Conservation (phyloP, 2,329 filamentous ascomycete genomes). For the Trichoderma atrobrunneum region DNA sequence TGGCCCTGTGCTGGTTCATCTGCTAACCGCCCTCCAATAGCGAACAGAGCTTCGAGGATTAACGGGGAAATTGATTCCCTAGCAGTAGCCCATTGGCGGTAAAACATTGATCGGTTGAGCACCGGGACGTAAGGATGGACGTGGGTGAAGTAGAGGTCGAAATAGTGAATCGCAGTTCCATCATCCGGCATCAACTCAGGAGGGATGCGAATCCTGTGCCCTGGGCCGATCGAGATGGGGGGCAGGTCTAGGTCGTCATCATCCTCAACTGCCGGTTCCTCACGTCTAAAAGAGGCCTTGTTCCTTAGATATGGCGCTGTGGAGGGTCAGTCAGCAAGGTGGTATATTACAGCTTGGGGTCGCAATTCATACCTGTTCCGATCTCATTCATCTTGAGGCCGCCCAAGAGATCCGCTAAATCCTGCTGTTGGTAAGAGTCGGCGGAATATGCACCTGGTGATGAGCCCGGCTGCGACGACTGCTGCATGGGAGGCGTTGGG, state of each 20-base stretch:
- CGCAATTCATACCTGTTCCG: slow-evolving; percentile 66
- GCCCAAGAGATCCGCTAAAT: slow-evolving; percentile 77
- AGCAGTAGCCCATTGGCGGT: slow-evolving; percentile 84
- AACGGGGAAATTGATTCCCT: slow-evolving; percentile 84
- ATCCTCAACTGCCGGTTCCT: slow-evolving; percentile 65
- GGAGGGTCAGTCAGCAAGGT: background rate
- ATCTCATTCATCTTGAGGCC: slow-evolving; percentile 83
- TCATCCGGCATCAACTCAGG: slow-evolving; percentile 91
- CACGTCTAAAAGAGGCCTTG: slow-evolving; percentile 48
- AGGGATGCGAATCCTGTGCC: slow-evolving; percentile 80
- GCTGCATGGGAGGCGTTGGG: slow-evolving; percentile 45
- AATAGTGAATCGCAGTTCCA: slow-evolving; percentile 76
- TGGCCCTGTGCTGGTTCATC: slow-evolving; percentile 82
- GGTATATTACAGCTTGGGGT: background rate
- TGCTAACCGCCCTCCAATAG: slow-evolving; percentile 78
- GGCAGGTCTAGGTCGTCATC: slow-evolving; percentile 71
- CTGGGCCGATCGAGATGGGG: slow-evolving; percentile 63
- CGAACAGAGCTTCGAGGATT: slow-evolving; percentile 85
- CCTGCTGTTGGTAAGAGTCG: slow-evolving; percentile 65
- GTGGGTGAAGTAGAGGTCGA: slow-evolving; percentile 85
- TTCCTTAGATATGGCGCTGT: slow-evolving; percentile 81
- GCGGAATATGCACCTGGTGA: slow-evolving; percentile 54
- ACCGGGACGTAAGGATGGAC: slow-evolving; percentile 93
- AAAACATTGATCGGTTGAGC: slow-evolving; percentile 76
- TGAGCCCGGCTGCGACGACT: slow-evolving; percentile 31